These are phyloP conservation scores for Apiotrichum mycotoxinovorans DNA, from an alignment of 1,284 basidiomycete species.

Conservation along the genomic window DNA sequence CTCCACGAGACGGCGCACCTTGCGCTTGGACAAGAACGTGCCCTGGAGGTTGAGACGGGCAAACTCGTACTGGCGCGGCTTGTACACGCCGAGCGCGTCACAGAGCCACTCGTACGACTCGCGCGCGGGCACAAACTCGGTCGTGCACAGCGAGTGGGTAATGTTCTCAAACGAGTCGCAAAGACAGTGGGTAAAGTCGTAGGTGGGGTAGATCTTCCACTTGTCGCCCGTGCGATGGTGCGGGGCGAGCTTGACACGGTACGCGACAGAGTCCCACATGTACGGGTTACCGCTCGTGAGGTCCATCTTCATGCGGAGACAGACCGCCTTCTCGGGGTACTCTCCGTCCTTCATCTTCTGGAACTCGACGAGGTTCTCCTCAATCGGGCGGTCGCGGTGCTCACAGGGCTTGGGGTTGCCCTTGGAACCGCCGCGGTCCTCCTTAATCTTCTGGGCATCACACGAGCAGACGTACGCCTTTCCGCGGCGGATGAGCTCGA, in stretches of 20 bases:
- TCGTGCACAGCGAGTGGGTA: constrained; percentile 95
- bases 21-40: constrained; percentile 95
- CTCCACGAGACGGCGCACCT: constrained; percentile 85
- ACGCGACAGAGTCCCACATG: constrained; percentile 99
- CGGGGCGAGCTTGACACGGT: constrained; percentile 82
- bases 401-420: constrained; percentile 81
- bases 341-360: constrained; percentile 88
- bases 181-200: constrained; percentile 98
- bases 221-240: constrained; percentile 91
- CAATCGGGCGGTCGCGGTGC: constrained; percentile 76
- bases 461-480: constrained; percentile 97
- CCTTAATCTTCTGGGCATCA: constrained; percentile 88
- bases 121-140: constrained; percentile 93
- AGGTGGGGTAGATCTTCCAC: constrained; percentile 83
- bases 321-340: constrained; percentile 85
- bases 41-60: constrained; percentile 91
- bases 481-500: constrained; percentile 84
- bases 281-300: constrained; percentile 90
- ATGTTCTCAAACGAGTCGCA: constrained; percentile 99
- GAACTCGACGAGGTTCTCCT: constrained; percentile 84
- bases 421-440: constrained; percentile 75
- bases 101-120: constrained; percentile 99
- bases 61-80: constrained; percentile 97
- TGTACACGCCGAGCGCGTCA: constrained; percentile 93
- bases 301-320: constrained; percentile 97